Base-by-base conservation (phyloP, 352 stramenopile species). In the Pythium dissimile region DNA sequence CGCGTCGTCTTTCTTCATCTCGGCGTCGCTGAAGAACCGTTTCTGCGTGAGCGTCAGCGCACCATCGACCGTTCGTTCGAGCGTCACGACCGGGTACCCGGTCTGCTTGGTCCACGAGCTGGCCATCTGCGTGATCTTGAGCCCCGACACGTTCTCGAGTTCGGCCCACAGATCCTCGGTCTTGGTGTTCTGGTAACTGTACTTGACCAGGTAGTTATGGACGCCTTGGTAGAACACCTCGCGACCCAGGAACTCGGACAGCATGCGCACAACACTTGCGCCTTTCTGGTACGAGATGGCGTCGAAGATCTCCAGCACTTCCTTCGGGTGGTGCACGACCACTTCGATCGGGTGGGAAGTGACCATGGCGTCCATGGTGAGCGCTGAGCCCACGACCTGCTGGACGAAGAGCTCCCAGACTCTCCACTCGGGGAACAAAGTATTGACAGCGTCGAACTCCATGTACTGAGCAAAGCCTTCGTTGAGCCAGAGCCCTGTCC, bases 251-350 rank as follows among this genome's bases (percentile, higher is more conserved):
- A 72, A 89, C 49, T 89, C 77, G 8, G 69, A 78, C 38, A 88
- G 62, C 80, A 89, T 86, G 34, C 75, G 77, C 45, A 88, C 75
- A 27, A 89, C 53, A 21, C 73, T 86, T 6, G 77, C 79, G 18
- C 77, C 95, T 64, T 98, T 98, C 71, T 89, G 76, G 66, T 98
- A 98, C 59, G 75, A 95, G 77, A 99, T 99, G 0, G 80, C 93
- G 73, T 99, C 96, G 63, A 99, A 99, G 41, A 99, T 97, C 71
- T 98, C 85, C 55, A 98, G 92, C 3, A 97, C 94, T 63, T 99
- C 96, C 59, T 98, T 88, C 13, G 80, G 78, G 48, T 89, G 73
- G 60, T 90, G 71, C 53, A 98, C 97, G 7, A 92, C 80, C 8
- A 99, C 95, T 69, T 98, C 88, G 54, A 98, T 98, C 35, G 93